Percentiles rank a stretch among this genome's conserved stretches.
Conservation (phyloP, 768 basidiomycete genomes). For the Infundibulicybe gibba region DNA sequence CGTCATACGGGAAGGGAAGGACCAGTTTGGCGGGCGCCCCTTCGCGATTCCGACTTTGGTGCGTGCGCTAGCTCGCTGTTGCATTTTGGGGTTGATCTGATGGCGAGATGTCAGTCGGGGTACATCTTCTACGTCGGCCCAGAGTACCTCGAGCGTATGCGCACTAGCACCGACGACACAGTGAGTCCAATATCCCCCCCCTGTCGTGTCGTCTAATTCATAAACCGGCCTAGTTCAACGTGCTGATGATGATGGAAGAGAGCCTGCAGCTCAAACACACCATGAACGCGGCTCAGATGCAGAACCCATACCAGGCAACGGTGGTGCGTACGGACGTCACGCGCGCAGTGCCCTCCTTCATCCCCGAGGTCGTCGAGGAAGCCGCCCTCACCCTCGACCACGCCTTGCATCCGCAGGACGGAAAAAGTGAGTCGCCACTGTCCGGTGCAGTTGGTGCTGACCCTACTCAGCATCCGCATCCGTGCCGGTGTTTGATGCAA, state of each 20-base stretch:
- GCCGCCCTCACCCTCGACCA: constrained; percentile 25
- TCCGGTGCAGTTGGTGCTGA: too few species aligned
- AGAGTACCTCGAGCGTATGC: constrained; percentile 24
- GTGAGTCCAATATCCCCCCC: constrained; percentile 14
- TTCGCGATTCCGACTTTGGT: constrained; percentile 32
- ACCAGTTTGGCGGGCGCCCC: constrained; percentile 22
- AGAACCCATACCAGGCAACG: constrained; percentile 29
- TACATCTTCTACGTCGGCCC: constrained; percentile 29
- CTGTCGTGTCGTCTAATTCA: not conserved
- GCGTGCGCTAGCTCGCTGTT: constrained; percentile 1
- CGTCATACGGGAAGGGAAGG: constrained; percentile 24
- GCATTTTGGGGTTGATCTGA: not conserved
- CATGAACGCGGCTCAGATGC: constrained; percentile 30
- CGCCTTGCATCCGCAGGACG: constrained; percentile 13
- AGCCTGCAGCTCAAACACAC: constrained; percentile 31
- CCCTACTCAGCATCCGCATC: constrained; percentile 13
- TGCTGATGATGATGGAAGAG: constrained; percentile 28
- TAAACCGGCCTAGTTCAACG: constrained; percentile 23
- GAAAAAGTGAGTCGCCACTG: constrained; percentile 4
- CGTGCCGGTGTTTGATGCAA: constrained; percentile 27
- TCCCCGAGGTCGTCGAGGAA: constrained; percentile 35
- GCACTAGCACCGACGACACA: constrained; percentile 26
- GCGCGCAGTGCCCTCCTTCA: constrained; percentile 28
- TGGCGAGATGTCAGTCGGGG: constrained; percentile 17
- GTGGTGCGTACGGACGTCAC: constrained; percentile 31